Percentiles rank a stretch among this genome's conserved stretches.
phyloP scores from a whole-genome alignment of 345 rosid genomes.

The Dipteronia sinensis region DNA sequence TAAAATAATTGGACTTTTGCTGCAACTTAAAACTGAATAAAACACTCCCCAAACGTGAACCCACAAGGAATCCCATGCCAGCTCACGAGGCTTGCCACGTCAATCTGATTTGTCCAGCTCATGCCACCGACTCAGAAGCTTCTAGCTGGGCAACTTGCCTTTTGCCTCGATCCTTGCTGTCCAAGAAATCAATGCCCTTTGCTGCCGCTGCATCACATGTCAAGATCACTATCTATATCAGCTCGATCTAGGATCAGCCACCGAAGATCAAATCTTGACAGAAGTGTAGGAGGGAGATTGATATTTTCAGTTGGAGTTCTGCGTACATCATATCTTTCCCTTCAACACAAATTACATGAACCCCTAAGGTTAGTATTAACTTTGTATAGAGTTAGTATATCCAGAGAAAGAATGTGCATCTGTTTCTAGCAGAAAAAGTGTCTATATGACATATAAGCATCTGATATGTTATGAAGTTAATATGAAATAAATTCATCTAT shows the following conservation, averaged over 20 bases:
- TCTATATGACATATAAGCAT: not conserved
- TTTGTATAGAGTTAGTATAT: slow-evolving; percentile 10
- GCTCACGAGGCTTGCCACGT: no score
- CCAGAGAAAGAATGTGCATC: not conserved
- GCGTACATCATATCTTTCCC: slow-evolving; percentile 94
- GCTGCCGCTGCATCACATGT: no score
- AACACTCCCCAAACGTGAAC: no score
- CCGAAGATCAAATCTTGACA: slow-evolving; percentile 88
- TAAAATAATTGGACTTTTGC: no score
- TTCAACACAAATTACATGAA: slow-evolving; percentile 33
- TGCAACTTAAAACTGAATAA: no score
- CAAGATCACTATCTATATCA: slow-evolving; percentile 95
- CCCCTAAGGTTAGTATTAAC: slow-evolving; percentile 16
- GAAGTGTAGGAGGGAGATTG: slow-evolving; percentile 94
- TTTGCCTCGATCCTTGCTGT: no score
- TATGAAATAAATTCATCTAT: slow-evolving; percentile 8
- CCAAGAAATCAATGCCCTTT: no score
- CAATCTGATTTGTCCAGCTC: no score
- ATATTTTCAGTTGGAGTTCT: slow-evolving; percentile 98
- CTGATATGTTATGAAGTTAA: slow-evolving; percentile 1
- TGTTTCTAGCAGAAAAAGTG: not conserved
- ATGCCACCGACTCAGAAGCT: no score
- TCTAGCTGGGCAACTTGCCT: no score
- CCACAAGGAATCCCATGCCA: no score
- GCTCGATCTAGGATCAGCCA: slow-evolving; percentile 98